A percentile compares a stretch with the other conserved stretches of the same genome.
Conservation (phyloP, 768 basidiomycete species). For the Flagelloscypha sp. region DNA sequence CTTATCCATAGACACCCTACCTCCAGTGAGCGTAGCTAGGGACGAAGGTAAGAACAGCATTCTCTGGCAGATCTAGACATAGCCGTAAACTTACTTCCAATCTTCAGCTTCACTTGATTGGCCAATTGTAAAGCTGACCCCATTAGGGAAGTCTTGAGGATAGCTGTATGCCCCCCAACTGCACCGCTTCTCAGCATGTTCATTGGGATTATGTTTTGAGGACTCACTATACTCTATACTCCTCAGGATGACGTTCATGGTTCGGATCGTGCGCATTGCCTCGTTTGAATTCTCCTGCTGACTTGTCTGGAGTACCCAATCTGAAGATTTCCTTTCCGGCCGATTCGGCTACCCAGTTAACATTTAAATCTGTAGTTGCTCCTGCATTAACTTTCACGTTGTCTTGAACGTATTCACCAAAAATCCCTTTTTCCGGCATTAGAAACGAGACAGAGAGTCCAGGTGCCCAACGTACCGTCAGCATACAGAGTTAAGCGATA, state of each 20-base stretch:
- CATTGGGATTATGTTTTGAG: conserved; percentile 3
- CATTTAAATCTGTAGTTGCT: conserved; percentile 8
- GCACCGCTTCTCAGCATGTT: not conserved
- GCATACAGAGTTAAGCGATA: conserved; percentile 20
- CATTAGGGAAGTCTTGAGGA: conserved; percentile 18
- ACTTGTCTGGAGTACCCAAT: conserved; percentile 17
- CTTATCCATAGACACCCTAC: too few relatives aligned
- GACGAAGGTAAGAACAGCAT: too few relatives aligned
- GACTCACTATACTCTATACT: too few relatives aligned
- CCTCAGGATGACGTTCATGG: conserved; percentile 12
- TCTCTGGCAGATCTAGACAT: too few relatives aligned
- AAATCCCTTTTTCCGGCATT: conserved; percentile 17
- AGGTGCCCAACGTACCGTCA: too few relatives aligned
- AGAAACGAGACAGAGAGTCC: too few relatives aligned
- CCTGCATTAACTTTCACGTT: conserved; percentile 13
- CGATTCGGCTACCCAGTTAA: conserved; percentile 15
- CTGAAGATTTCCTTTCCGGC: conserved; percentile 20
- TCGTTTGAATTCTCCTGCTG: conserved; percentile 17
- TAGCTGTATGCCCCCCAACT: conserved; percentile 25
- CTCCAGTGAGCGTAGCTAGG: too few relatives aligned
- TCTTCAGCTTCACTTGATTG: conserved; percentile 14
- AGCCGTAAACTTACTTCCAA: too few relatives aligned
- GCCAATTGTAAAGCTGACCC: conserved; percentile 22
- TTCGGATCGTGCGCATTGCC: conserved; percentile 16
- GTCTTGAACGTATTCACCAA: conserved; percentile 19